Conservation (phyloP, 441 rosid species). For the Biscutella laevigata region DNA sequence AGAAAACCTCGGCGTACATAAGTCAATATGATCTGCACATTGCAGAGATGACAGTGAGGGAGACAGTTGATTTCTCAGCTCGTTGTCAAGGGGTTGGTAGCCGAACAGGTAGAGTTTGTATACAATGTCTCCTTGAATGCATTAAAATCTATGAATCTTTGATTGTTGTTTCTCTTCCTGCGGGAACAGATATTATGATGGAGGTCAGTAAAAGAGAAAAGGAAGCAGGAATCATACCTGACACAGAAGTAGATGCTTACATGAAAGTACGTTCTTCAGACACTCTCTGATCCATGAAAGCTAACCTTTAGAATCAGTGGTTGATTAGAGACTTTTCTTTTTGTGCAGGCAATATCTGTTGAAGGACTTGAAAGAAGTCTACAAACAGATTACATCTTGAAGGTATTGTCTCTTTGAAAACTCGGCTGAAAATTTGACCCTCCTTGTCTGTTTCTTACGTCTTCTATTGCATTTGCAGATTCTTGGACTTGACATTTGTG, state of each 20-base stretch:
- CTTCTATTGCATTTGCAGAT: slow-evolving; percentile 32
- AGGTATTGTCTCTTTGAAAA: slow-evolving; percentile 29
- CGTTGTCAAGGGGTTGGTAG: slow-evolving; percentile 54
- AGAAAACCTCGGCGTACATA: slow-evolving; percentile 52
- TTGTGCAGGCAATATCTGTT: slow-evolving; percentile 39
- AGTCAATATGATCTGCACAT: slow-evolving; percentile 64
- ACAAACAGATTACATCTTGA: slow-evolving; percentile 51
- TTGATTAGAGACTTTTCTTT: neutral
- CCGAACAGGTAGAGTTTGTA: slow-evolving; percentile 35
- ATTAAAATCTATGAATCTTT: neutral
- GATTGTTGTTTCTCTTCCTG: neutral
- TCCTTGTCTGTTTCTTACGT: neutral
- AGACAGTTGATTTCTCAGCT: slow-evolving; percentile 53
- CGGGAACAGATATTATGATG: slow-evolving; percentile 36
- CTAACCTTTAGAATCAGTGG: neutral
- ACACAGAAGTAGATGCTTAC: slow-evolving; percentile 50
- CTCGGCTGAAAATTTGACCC: neutral
- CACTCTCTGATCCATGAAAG: neutral
- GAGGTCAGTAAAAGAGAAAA: slow-evolving; percentile 47
- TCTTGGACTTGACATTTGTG: slow-evolving; percentile 54
- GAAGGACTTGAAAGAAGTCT: slow-evolving; percentile 40
- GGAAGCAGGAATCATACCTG: slow-evolving; percentile 48
- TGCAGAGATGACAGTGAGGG: slow-evolving; percentile 65
- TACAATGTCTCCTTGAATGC: neutral
- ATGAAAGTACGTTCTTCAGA: slow-evolving; percentile 37